A percentile compares a stretch with the other conserved stretches of the same genome.
Conservation (phyloP, 257 asterid genomes). For the Solanum dulcamara region DNA sequence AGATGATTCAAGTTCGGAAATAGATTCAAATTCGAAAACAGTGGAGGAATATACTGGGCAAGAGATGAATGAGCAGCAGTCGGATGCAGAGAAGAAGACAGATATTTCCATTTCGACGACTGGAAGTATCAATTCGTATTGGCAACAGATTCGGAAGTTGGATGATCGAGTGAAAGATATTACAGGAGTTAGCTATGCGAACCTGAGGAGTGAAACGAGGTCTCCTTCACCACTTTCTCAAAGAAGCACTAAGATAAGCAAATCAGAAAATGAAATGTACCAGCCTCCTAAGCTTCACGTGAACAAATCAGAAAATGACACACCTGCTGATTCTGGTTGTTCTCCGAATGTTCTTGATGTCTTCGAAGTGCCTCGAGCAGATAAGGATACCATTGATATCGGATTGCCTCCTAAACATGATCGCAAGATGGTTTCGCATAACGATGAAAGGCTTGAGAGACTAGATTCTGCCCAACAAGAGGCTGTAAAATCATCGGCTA, state of each 20-base stretch:
- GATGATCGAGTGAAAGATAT: slow-evolving; percentile 54
- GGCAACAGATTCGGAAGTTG: slow-evolving; percentile 59
- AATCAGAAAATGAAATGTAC: slow-evolving; percentile 10
- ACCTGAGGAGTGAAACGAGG: slow-evolving; percentile 13
- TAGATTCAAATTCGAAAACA: slow-evolving; percentile 13
- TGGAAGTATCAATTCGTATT: slow-evolving; percentile 34
- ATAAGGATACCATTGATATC: slow-evolving; percentile 1
- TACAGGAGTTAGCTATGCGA: slow-evolving; percentile 30
- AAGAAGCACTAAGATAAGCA: slow-evolving; percentile 5
- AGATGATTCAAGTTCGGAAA: slow-evolving; percentile 28
- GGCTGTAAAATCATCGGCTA: slow-evolving; percentile 13
- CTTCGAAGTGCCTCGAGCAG: slow-evolving; percentile 79
- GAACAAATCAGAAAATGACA: slow-evolving; percentile 4
- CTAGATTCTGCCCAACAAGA: slow-evolving; percentile 17
- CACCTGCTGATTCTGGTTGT: slow-evolving; percentile 14
- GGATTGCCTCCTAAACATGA: slow-evolving; percentile 17
- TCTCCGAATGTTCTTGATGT: slow-evolving; percentile 62
- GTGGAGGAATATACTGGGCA: slow-evolving; percentile 24
- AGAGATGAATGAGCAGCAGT: slow-evolving; percentile 15
- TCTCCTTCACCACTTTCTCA: slow-evolving; percentile 37
- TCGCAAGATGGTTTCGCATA: slow-evolving; percentile 7
- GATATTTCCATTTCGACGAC: slow-evolving; percentile 21
- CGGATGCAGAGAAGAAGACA: slow-evolving; percentile 27
- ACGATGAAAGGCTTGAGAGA: slow-evolving; percentile 18
- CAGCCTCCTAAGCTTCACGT: slow-evolving; percentile 8